Evolutionary conservation across 257 asterid genomes (phyloP).

Genomic region (Apocynum venetum): DNA sequence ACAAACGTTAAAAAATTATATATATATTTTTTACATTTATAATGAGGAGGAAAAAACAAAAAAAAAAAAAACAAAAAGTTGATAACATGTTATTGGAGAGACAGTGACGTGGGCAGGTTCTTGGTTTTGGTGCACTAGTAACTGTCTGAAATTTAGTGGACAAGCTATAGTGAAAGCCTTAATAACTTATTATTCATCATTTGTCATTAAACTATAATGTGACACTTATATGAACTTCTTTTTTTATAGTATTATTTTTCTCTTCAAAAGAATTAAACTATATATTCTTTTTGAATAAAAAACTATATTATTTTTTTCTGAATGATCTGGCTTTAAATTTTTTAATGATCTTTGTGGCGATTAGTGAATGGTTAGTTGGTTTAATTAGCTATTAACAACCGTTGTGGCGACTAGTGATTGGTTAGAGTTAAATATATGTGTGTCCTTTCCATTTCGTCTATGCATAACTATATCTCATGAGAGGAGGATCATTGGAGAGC

Average conservation of each 20-base stretch:
- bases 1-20: background rate
- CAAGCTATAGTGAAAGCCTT: background rate
- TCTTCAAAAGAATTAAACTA: background rate
- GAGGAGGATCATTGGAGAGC: background rate
- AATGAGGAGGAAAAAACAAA: background rate
- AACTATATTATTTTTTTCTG: background rate
- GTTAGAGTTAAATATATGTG: no score
- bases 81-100: background rate
- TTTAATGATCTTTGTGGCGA: background rate
- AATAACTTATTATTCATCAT: conserved; percentile 1
- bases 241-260: background rate
- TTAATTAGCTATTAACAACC: no score
- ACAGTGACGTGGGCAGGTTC: background rate
- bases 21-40: background rate
- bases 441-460: no score
- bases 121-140: background rate
- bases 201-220: background rate
- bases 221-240: background rate
- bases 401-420: no score
- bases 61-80: background rate
- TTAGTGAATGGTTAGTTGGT: background rate
- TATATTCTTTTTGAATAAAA: background rate
- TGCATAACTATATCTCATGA: background rate
- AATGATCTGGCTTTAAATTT: background rate
- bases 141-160: conserved; percentile 4